A percentile compares a stretch with the other conserved stretches of the same genome.
Conservation (phyloP, 352 stramenopile genomes). For the Globisporangium irregulare region DNA sequence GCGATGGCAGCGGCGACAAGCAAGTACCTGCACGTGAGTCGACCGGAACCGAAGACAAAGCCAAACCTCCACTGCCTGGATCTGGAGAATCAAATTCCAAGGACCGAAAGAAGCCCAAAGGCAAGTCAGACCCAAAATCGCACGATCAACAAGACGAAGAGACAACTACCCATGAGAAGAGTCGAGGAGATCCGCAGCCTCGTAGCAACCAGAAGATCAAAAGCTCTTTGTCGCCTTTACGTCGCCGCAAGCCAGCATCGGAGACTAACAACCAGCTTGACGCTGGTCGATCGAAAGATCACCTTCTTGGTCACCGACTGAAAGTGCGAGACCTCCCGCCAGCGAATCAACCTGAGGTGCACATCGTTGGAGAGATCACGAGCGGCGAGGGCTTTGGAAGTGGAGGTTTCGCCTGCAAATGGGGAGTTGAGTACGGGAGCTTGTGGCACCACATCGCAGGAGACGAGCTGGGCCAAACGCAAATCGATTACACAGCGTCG, state of each 20-base stretch:
- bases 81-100: not conserved
- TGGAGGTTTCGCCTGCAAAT: slow-evolving; percentile 58
- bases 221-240: slow-evolving; percentile 13
- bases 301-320: not conserved
- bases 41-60: not conserved
- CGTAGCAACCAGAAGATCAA: not conserved
- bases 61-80: not conserved
- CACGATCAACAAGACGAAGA: slow-evolving; percentile 5
- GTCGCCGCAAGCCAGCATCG: not conserved
- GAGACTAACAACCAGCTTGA: not conserved
- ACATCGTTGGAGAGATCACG: slow-evolving; percentile 68
- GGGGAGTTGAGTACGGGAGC: slow-evolving; percentile 59
- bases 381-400: slow-evolving; percentile 47
- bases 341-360: slow-evolving; percentile 57
- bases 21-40: not conserved
- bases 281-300: not conserved
- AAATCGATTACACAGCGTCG: slow-evolving; percentile 47
- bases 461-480: slow-evolving; percentile 56
- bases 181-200: not conserved
- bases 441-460: slow-evolving; percentile 58
- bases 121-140: slow-evolving; percentile 4
- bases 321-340: slow-evolving; percentile 32
- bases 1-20: not conserved
- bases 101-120: not conserved
- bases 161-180: not conserved